Evolutionary conservation across 1,139 yeast genomes (phyloP), one percentile per base, ranked within the genome.

Genomic region (Geotrichum klebahnii): DNA sequence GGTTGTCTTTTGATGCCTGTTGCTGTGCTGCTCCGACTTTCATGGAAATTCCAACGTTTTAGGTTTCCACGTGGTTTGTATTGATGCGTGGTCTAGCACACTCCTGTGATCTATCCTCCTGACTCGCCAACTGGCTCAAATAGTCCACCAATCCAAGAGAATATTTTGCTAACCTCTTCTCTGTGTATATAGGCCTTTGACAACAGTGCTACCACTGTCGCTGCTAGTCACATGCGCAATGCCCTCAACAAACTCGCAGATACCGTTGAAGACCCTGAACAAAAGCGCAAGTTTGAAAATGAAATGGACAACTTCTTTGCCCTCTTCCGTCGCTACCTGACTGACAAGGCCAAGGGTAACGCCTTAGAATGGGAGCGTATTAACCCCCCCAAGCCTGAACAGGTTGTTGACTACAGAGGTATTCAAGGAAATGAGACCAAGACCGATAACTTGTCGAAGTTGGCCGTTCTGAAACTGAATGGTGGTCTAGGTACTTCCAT

Each of bases 401-500:
- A 92, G 72, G 98, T 92, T 55, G 92, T 89, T 52, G 82, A 81
- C 59, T 92, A 87, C 72, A 64, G 70, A 42, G 64, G 75, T 32
- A 55, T 53, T 43, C 61, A 64, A 47, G 59, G 58, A 52, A 52
- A 61, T 61, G 38, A 74, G 41, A 71, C 70, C 14, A 66, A 71
- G 48, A 64, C 76, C 49, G 68, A 72, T 52, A 82, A 82, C 69
- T 78, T 92, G 66, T 72, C 81, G 60, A 90, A 90, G 70, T 78
- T 92, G 67, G 97, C 97, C 3, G 98, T 92, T 44, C 78, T 92
- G 70, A 92, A 92, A 74, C 80, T 92, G 67, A 92, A 92, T 68
- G 98, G 98, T 75, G 98, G 98, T 47, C 77, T 92, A 61, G 98
- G 98, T 67, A 92, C 98, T 33, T 90, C 98, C 16, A 92, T 92